A percentile compares a stretch with the other conserved stretches of the same genome.
Conservation (phyloP, 1,284 basidiomycete genomes). For the Spongiforma sp. region DNA sequence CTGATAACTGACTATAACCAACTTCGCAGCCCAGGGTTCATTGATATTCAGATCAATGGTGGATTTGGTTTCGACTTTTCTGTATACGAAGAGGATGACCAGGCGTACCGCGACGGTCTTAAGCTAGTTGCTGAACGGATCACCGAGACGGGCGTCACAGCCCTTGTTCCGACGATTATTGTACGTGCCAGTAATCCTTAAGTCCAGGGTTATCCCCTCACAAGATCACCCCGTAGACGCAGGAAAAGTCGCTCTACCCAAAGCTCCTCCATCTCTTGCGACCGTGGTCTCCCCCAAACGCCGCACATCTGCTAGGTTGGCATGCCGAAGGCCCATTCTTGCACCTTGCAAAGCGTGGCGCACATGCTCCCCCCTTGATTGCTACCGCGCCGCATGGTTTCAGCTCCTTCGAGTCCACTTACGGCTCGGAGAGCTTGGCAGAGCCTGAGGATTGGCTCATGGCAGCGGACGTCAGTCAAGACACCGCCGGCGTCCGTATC, state of each 20-base stretch:
- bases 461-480: constrained; percentile 40
- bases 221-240: constrained; percentile 54
- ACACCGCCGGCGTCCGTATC: constrained; percentile 69
- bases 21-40: constrained; percentile 66
- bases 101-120: constrained; percentile 71
- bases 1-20: constrained; percentile 17
- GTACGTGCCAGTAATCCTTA: constrained; percentile 47
- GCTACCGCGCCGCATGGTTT: constrained; percentile 65
- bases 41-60: constrained; percentile 87
- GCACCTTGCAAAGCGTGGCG: constrained; percentile 78
- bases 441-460: constrained; percentile 72
- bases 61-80: constrained; percentile 92
- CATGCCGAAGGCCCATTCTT: constrained; percentile 93
- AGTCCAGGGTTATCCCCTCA: neutral
- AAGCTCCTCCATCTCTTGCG: constrained; percentile 66
- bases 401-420: constrained; percentile 73
- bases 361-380: constrained; percentile 76
- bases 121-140: constrained; percentile 76
- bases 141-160: constrained; percentile 87
- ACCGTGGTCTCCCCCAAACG: constrained; percentile 62
- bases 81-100: constrained; percentile 73
- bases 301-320: constrained; percentile 82
- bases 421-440: constrained; percentile 67
- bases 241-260: constrained; percentile 74
- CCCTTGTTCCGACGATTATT: constrained; percentile 84